Base-by-base conservation (phyloP, 129 eudicot species). In the Sambucus nigra region DNA sequence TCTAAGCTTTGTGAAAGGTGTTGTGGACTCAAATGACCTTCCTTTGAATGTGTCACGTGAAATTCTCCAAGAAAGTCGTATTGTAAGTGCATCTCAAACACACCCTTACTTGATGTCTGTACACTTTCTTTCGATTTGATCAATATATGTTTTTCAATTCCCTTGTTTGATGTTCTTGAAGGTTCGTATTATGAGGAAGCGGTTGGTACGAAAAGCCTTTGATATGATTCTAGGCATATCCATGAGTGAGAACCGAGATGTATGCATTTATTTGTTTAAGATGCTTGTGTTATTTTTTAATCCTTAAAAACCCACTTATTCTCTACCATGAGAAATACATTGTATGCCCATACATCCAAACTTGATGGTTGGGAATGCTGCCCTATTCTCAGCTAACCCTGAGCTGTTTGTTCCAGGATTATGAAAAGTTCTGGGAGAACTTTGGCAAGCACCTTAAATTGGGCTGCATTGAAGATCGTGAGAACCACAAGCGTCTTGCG, bases 21-120 rank as follows among this genome's bases (percentile, higher is more conserved):
- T 89, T 60, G 97, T 89, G 3, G 97, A 89, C 61, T 89, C 97
- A 7, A 89, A 78, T 66, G 98, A 89, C 59, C 98, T 89, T 61
- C 98, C 98, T 21, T 69, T 89, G 51, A 89, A 89, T 61, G 98
- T 89, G 19, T 89, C 98, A 13, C 95, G 98, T 31, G 98, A 89
- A 71, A 85, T 89, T 56, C 94, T 89, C 47, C 98, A 89, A 73
- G 98, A 89, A 79, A 89, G 98, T 47, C 94, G 98, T 22, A 59
- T 91, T 51, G 99, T 91, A 80, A 91, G 99, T 81, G 51, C 39
- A 65, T 53, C 7, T 18, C 9, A 29, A 9, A 2, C 46, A 5
- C 28, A n/a, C 22, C 47, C 20, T 13, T 42, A 5, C 21, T 8
- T 40, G 35, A 7, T 17, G 53, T 13, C 23, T 40, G 35, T 41